Evolutionary conservation across 1,284 basidiomycete species (phyloP).

Genomic region (Pholiota adiposa): DNA sequence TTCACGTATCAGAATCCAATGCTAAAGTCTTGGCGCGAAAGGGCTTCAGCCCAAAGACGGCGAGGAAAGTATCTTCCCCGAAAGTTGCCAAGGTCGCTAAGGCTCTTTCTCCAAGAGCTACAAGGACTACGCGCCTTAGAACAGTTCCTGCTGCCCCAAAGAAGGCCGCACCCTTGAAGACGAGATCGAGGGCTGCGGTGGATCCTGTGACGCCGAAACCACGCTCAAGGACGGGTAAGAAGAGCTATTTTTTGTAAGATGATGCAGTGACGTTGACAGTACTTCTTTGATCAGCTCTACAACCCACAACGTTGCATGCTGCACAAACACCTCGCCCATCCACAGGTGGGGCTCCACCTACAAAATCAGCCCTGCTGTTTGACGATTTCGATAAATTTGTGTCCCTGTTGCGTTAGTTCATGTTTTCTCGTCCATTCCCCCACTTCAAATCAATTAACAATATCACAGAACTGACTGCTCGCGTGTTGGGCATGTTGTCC

Average conservation of each 20-base stretch:
- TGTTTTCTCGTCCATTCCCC: conserved; percentile 7
- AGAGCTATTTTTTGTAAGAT: neutral
- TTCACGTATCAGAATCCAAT: conserved; percentile 8
- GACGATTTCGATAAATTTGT: conserved; percentile 56
- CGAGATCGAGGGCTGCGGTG: conserved; percentile 15
- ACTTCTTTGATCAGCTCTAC: conserved; percentile 31
- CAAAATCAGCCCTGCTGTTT: conserved; percentile 35
- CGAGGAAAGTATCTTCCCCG: conserved; percentile 17
- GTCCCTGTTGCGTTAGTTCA: conserved; percentile 54
- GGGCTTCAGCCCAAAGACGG: conserved; percentile 17
- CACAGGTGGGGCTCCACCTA: conserved; percentile 15
- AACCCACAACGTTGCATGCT: conserved; percentile 40
- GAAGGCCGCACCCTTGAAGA: conserved; percentile 29
- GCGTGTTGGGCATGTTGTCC: conserved; percentile 69
- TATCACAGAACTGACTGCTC: conserved; percentile 61
- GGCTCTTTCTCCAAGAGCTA: conserved; percentile 24
- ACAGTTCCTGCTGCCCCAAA: conserved; percentile 29
- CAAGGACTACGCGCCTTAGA: conserved; percentile 21
- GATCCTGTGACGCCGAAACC: conserved; percentile 45
- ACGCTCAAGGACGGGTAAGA: conserved; percentile 43
- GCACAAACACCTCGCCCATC: conserved; percentile 29
- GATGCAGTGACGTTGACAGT: neutral
- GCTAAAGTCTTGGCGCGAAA: conserved; percentile 17
- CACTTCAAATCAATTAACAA: conserved; percentile 7
- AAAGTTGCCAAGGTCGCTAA: conserved; percentile 21